Conservation (phyloP, 2,329 filamentous ascomycete genomes). For the Exserohilum rostratum region DNA sequence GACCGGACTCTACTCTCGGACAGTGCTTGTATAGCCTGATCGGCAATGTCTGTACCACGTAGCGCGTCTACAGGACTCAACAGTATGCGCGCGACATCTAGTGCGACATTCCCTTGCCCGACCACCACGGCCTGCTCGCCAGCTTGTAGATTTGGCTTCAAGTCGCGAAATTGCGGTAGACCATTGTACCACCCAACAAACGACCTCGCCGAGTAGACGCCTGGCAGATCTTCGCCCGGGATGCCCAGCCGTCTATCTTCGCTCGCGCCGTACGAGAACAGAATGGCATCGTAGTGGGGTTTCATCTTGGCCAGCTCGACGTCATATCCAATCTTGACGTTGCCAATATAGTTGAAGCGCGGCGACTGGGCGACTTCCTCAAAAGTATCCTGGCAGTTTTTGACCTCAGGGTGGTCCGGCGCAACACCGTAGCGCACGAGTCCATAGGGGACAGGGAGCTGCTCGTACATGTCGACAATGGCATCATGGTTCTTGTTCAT, state of each 20-base stretch:
- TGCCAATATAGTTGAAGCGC: conserved; percentile 89
- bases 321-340: conserved; percentile 75
- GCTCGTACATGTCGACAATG: conserved; percentile 93
- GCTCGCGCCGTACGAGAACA: conserved; percentile 92
- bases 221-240: conserved; percentile 76
- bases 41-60: conserved; percentile 84
- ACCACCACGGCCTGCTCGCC: conserved; percentile 87
- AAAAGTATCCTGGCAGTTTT: conserved; percentile 97
- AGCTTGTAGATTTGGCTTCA: conserved; percentile 74
- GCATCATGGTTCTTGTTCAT: conserved; percentile 76
- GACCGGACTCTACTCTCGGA: conserved; percentile 74
- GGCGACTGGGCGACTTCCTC: conserved; percentile 82
- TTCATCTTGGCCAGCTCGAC: conserved; percentile 73
- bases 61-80: conserved; percentile 76
- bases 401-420: conserved; percentile 98
- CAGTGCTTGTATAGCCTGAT: conserved; percentile 77
- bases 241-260: conserved; percentile 80
- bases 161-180: conserved; percentile 75
- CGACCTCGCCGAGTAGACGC: conserved; percentile 84
- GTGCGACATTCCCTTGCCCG: conserved; percentile 93
- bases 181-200: conserved; percentile 99
- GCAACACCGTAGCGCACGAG: conserved; percentile 93
- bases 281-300: conserved; percentile 86
- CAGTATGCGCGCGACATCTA: conserved; percentile 90
- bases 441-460: conserved; percentile 88